Percentiles rank a stretch among this genome's conserved stretches.
These are phyloP conservation scores for Alternaria gansuensis DNA, from an alignment of 2,329 filamentous ascomycete genomes.

Conservation along the genomic window DNA sequence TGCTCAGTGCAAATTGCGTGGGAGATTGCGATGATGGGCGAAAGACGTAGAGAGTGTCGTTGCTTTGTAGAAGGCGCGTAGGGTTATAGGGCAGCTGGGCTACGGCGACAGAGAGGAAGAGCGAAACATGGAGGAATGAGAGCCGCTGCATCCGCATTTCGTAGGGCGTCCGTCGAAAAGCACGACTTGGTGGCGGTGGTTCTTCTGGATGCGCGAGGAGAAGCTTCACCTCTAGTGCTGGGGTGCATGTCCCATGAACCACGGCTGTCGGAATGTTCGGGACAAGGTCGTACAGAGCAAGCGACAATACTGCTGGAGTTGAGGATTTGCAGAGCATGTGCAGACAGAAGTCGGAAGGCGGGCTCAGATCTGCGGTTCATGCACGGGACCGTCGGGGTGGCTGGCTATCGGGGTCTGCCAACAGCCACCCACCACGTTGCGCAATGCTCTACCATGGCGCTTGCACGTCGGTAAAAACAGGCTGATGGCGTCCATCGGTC, in stretches of 20 bases:
- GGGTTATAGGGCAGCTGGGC: conserved; percentile 77
- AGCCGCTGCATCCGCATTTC: conserved; percentile 9
- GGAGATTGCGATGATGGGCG: conserved; percentile 60
- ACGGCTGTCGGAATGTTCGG: conserved; percentile 12
- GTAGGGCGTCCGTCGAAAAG: conserved; percentile 8
- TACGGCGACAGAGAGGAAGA: conserved; percentile 2
- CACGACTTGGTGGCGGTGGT: conserved; percentile 15
- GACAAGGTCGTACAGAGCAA: conserved; percentile 1
- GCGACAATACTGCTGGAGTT: conserved; percentile 21
- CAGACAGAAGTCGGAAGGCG: conserved; percentile 26
- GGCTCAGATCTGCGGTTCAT: conserved; percentile 47
- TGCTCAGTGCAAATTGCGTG: conserved; percentile 64
- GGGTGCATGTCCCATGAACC: conserved; percentile 30
- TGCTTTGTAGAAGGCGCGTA: conserved; percentile 71
- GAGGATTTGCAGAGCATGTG: neutral
- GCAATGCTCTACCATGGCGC: conserved; percentile 29
- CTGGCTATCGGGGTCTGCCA: conserved; percentile 46
- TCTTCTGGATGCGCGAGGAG: conserved; percentile 24
- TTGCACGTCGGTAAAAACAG: conserved; percentile 24
- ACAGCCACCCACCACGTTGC: conserved; percentile 39
- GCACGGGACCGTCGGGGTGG: conserved; percentile 41
- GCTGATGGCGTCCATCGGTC: conserved; percentile 11
- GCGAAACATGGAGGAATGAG: neutral
- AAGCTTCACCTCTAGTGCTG: conserved; percentile 35
- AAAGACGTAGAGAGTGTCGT: conserved; percentile 74